Base-by-base conservation (phyloP, 495 filamentous ascomycete genomes). In the Annulohypoxylon nitens region DNA sequence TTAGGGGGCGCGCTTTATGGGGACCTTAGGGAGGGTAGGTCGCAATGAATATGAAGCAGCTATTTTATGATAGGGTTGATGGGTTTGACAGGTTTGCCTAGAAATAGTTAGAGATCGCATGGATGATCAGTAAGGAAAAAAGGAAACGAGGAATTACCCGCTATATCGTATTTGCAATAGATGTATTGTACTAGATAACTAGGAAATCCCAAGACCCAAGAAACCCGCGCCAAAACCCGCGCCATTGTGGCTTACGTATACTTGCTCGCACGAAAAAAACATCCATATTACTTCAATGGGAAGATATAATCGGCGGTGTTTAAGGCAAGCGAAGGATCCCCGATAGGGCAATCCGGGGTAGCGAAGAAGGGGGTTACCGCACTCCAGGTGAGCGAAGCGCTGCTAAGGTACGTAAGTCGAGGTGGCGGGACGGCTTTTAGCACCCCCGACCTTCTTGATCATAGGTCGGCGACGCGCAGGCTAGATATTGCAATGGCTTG, bases 371-470 rank as follows among this genome's bases (percentile, higher is more conserved):
- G 30, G 30, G 30, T 23, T 23, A 23, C 20, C 20, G 20, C 20
- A 71, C 33, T 41, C 45, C 53, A 57, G 53, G 53, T 37, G 53
- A 57, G 53, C 30, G 16, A 20, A 30, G 5, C 5, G 30, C 30
- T 30, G 30, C 30, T 30, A 6, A 30, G 5, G 30, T 37, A 57
- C 53, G 33, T 57, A 57, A 57, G 53, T 57, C 12, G 2, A 39
- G 53, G 53, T 43, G 65, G 55, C 36, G 69, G 57, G 54, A 53
- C 54, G 69, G 69, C 37, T 14, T 66, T 65, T 71, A 50, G 20
- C 45, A 61, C 30, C 53, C 39, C 69, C 69, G 69, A 71, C 53
- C 33, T 37, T 8, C 16, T 1, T 37, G 30, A 33, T 37, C 53
- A 36, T 57, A 57, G 53, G 53, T 57, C 12, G 30, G 33, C 53